Evolutionary conservation across 768 basidiomycete species (phyloP).

Genomic region (Polyporus arcularius): DNA sequence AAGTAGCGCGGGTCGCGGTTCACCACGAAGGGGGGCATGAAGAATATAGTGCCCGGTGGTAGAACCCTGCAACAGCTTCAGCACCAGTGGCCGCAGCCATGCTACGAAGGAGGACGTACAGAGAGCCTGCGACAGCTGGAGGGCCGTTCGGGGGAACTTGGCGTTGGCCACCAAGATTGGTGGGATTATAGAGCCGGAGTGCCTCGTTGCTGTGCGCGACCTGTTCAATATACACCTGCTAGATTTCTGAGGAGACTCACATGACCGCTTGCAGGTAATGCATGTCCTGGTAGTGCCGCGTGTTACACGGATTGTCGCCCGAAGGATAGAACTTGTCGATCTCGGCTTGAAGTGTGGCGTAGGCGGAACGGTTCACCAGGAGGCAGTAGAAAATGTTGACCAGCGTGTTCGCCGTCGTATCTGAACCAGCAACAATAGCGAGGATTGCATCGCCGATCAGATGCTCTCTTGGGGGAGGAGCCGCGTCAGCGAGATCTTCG

Average conservation of each 20-base stretch:
- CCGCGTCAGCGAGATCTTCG: constrained; percentile 9
- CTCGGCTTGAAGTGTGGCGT: constrained; percentile 23
- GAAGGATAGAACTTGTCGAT: constrained; percentile 26
- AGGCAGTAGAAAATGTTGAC: constrained; percentile 28
- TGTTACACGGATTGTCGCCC: constrained; percentile 14
- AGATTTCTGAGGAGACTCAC: constrained; percentile 14
- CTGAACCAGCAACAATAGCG: constrained; percentile 32
- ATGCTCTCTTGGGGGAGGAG: constrained; percentile 2
- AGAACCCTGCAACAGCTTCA: constrained; percentile 31
- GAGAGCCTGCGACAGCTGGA: constrained; percentile 34
- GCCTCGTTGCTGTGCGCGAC: constrained; percentile 42
- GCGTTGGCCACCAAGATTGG: constrained; percentile 40
- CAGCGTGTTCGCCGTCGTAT: constrained; percentile 29
- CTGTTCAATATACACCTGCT: constrained; percentile 30
- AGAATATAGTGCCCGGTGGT: constrained; percentile 37
- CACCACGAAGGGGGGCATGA: constrained; percentile 40
- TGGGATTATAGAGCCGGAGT: constrained; percentile 45
- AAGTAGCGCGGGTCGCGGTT: constrained; percentile 49
- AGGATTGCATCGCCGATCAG: constrained; percentile 20
- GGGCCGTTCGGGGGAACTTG: constrained; percentile 31
- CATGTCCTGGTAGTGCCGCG: constrained; percentile 8
- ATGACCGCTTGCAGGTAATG: constrained; percentile 19
- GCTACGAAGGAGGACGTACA: constrained; percentile 25
- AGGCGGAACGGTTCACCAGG: constrained; percentile 15
- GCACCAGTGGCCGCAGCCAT: not conserved